phyloP scores from a whole-genome alignment of 163 green algal genomes.

The Picocystis sp. region DNA sequence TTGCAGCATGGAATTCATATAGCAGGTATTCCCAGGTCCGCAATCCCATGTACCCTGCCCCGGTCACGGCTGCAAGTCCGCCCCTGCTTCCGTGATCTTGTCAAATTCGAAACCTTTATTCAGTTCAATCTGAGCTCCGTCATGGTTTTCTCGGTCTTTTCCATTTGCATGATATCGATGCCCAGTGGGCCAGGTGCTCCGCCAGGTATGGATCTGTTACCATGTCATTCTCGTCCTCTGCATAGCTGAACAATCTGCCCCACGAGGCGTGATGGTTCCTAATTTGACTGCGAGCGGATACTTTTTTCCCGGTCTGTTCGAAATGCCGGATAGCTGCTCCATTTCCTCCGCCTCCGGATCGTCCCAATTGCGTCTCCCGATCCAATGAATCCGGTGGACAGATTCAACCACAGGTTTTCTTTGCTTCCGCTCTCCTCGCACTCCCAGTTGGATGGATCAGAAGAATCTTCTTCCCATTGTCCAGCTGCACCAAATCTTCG shows the following conservation, averaged over 20 bases:
- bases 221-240: constrained; percentile 87
- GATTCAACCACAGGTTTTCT: constrained; percentile 98
- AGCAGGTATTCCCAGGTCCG: constrained; percentile 92
- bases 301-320: constrained; percentile 27
- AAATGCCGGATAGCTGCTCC: constrained; percentile 79
- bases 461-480: constrained; percentile 31
- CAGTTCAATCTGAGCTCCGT: constrained; percentile 72
- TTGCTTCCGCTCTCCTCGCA: constrained; percentile 76
- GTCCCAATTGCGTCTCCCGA: constrained; percentile 65
- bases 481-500: constrained; percentile 33
- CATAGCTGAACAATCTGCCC: constrained; percentile 11
- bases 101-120: constrained; percentile 85
- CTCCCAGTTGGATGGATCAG: constrained; percentile 44
- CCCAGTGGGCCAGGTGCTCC: constrained; percentile 86
- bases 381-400: constrained; percentile 85
- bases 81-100: constrained; percentile 78
- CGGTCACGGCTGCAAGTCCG: constrained; percentile 43
- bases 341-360: constrained; percentile 75
- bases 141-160: constrained; percentile 94
- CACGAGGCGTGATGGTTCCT: constrained; percentile 35
- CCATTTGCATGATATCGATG: constrained; percentile 86
- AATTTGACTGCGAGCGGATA: constrained; percentile 96
- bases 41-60: constrained; percentile 70
- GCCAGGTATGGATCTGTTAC: constrained; percentile 75
- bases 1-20: constrained; percentile 94